A percentile compares a stretch with the other conserved stretches of the same genome.
These are phyloP conservation scores for Ilyonectria destructans DNA, from an alignment of 2,329 filamentous ascomycete genomes.

Conservation along the genomic window DNA sequence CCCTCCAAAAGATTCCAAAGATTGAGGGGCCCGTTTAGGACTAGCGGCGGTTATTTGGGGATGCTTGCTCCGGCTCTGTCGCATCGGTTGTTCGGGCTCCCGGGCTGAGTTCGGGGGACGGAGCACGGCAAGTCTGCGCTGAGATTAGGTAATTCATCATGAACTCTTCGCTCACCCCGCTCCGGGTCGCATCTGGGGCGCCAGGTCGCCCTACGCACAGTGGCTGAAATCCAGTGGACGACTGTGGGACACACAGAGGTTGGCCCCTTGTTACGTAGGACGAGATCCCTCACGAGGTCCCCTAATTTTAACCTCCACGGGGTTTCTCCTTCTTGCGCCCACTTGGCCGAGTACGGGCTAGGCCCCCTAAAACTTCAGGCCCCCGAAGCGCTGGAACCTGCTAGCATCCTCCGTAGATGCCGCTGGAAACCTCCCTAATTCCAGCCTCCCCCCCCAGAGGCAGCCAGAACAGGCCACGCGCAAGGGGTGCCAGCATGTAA, in stretches of 20 bases:
- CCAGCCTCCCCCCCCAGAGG: background rate
- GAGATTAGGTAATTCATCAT: background rate
- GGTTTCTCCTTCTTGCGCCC: background rate
- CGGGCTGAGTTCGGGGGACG: background rate
- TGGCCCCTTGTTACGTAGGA: background rate
- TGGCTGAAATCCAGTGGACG: background rate
- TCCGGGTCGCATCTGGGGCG: background rate
- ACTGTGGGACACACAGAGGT: background rate
- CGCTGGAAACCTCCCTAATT: constrained; percentile 9
- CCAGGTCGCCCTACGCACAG: background rate
- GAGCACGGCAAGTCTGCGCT: background rate
- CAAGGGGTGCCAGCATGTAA: background rate
- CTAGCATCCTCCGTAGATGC: constrained; percentile 4
- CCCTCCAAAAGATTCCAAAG: constrained; percentile 1
- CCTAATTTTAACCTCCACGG: background rate
- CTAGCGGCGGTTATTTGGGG: background rate
- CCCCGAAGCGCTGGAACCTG: constrained; percentile 14
- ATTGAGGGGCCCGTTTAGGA: background rate
- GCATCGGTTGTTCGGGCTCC: background rate
- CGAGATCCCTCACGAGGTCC: background rate
- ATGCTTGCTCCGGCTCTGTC: background rate
- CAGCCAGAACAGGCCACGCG: background rate
- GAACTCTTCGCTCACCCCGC: background rate
- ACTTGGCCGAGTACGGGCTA: background rate
- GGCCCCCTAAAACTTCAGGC: constrained; percentile 3